Evolutionary conservation across 1,284 basidiomycete species (phyloP).

Genomic region (Apiotrichum siamense): DNA sequence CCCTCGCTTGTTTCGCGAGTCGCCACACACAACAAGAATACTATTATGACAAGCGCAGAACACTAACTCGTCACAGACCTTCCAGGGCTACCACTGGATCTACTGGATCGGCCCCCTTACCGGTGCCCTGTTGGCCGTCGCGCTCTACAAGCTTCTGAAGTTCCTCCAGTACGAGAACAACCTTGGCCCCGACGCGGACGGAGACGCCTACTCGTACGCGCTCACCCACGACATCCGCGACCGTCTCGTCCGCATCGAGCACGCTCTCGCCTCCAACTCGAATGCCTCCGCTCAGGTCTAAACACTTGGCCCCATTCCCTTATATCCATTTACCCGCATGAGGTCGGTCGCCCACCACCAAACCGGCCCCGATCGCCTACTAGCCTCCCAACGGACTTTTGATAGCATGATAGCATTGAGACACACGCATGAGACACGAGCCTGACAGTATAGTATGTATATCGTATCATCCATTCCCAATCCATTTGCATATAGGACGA

Average conservation of each 20-base stretch:
- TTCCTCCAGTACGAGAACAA: conserved; percentile 28
- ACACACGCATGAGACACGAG: not conserved
- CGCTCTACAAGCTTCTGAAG: conserved; percentile 44
- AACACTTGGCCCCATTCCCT: not conserved
- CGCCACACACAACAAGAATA: not conserved
- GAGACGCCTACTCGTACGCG: conserved; percentile 11
- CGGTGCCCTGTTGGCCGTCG: conserved; percentile 41
- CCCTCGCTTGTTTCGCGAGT: too few species aligned
- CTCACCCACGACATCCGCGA: conserved; percentile 8
- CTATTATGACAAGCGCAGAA: too few species aligned
- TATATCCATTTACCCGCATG: not conserved
- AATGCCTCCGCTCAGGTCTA: not conserved
- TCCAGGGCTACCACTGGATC: conserved; percentile 43
- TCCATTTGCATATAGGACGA: too few species aligned
- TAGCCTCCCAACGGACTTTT: not conserved
- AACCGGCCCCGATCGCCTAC: not conserved
- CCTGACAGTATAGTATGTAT: too few species aligned
- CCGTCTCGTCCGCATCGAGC: conserved; percentile 24
- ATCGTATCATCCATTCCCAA: too few species aligned
- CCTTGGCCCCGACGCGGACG: conserved; percentile 24
- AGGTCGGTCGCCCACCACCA: not conserved
- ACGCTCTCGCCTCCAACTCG: conserved; percentile 6
- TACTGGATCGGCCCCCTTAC: conserved; percentile 45
- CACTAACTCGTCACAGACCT: conserved; percentile 14
- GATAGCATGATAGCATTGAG: not conserved